These are phyloP conservation scores for Yarrowia sp. DNA, from an alignment of 805 yeast species.

Conservation along the genomic window DNA sequence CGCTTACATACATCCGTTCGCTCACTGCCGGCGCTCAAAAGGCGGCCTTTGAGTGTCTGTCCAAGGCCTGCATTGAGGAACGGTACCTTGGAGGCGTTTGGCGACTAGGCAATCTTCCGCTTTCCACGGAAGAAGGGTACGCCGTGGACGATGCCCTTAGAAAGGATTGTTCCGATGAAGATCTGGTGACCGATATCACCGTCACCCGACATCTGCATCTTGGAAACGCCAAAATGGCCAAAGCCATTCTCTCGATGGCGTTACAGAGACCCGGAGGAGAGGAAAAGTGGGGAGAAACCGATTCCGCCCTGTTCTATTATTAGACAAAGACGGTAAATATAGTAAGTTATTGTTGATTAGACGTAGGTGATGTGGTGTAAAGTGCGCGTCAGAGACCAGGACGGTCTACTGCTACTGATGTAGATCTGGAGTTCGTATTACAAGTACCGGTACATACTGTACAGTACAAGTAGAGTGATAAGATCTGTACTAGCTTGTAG, in stretches of 20 bases:
- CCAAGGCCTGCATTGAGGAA: slow-evolving; percentile 3
- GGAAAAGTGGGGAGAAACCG: slow-evolving; percentile 26
- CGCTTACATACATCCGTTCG: slow-evolving; percentile 15
- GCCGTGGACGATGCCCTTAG: background rate
- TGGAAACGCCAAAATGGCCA: too few species aligned
- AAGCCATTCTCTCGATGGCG: background rate
- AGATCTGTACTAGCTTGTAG: too few species aligned
- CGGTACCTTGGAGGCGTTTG: slow-evolving; percentile 12
- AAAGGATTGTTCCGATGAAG: background rate
- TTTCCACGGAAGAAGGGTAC: slow-evolving; percentile 2
- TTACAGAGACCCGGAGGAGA: slow-evolving; percentile 3
- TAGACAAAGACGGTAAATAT: too few species aligned
- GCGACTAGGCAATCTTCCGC: slow-evolving; percentile 24
- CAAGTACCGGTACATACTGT: too few species aligned
- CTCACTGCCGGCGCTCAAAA: background rate
- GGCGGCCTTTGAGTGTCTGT: slow-evolving; percentile 21
- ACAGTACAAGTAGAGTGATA: too few species aligned
- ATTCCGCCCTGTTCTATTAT: slow-evolving; percentile 7
- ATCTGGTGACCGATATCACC: slow-evolving; percentile 9
- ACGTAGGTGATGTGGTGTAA: too few species aligned
- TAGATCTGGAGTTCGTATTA: too few species aligned
- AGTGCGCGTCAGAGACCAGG: too few species aligned
- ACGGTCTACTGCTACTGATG: too few species aligned
- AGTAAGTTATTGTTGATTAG: too few species aligned
- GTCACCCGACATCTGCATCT: too few species aligned